A percentile compares a stretch with the other conserved stretches of the same genome.
phyloP scores from a whole-genome alignment of 2,329 filamentous ascomycete genomes.

The Metarhizium brunneum region DNA sequence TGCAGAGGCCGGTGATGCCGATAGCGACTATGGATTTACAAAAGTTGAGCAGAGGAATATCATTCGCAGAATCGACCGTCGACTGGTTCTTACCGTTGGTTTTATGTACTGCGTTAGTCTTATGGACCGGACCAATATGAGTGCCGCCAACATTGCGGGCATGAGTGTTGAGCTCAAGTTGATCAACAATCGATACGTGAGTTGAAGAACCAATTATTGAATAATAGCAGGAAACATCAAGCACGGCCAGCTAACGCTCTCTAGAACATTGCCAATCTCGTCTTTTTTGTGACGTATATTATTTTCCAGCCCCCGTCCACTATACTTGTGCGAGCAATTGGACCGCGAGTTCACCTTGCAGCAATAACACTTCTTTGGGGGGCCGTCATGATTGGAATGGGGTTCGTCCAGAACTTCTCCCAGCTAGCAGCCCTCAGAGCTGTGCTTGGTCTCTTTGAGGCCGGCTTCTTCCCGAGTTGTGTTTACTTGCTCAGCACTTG shows the following conservation, averaged over 20 bases:
- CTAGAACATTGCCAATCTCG: constrained; percentile 55
- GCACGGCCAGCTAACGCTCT: neutral
- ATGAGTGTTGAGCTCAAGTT: constrained; percentile 40
- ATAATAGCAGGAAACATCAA: neutral
- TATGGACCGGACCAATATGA: constrained; percentile 73
- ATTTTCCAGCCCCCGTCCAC: constrained; percentile 65
- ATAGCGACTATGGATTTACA: constrained; percentile 38
- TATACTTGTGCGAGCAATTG: constrained; percentile 56
- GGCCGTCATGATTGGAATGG: constrained; percentile 54
- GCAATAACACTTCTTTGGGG: constrained; percentile 51
- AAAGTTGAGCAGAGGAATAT: constrained; percentile 57
- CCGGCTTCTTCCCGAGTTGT: constrained; percentile 63
- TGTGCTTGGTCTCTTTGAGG: constrained; percentile 55
- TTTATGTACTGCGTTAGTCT: constrained; percentile 65
- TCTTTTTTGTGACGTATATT: constrained; percentile 69
- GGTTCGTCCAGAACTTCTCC: constrained; percentile 45
- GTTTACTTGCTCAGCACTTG: constrained; percentile 67
- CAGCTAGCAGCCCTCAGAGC: constrained; percentile 46
- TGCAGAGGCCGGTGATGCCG: constrained; percentile 38
- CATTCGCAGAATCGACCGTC: constrained; percentile 58
- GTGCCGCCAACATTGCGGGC: constrained; percentile 63
- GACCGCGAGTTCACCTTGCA: constrained; percentile 48
- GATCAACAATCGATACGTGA: constrained; percentile 35
- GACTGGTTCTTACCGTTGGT: constrained; percentile 52
- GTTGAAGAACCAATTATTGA: constrained; percentile 7